Conservation (phyloP, 306 rosid genomes). For the Prunus campanulata region DNA sequence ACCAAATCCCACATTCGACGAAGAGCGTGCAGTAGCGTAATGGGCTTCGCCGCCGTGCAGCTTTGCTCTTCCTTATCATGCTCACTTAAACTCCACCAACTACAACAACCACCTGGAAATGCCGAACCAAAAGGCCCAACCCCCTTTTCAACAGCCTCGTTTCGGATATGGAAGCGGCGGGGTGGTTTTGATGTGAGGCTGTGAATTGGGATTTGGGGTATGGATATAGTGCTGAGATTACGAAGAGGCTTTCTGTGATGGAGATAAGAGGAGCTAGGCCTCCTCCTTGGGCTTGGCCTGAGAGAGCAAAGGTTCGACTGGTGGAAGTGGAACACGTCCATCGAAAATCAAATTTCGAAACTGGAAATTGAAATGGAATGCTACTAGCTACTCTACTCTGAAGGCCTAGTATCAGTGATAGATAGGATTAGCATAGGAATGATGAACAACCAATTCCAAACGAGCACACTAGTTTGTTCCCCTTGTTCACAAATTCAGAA, state of each 20-base stretch:
- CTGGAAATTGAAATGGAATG: not conserved
- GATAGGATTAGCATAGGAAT: too few species aligned
- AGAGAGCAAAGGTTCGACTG: slow-evolving; percentile 2
- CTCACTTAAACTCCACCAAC: slow-evolving; percentile 58
- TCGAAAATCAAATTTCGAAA: too few species aligned
- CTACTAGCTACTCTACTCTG: not conserved
- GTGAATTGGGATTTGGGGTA: slow-evolving; percentile 19
- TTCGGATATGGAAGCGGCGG: slow-evolving; percentile 7
- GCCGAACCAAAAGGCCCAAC: slow-evolving; percentile 12
- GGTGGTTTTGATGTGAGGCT: not conserved
- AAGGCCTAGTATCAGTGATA: too few species aligned
- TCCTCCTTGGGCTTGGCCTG: not conserved
- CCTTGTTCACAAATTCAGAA: too few species aligned
- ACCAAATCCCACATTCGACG: slow-evolving; percentile 59
- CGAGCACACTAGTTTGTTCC: too few species aligned
- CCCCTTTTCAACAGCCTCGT: slow-evolving; percentile 11
- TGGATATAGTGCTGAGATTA: not conserved
- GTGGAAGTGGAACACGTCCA: slow-evolving; percentile 14
- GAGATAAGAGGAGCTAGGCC: not conserved
- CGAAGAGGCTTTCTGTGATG: not conserved
- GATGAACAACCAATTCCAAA: too few species aligned
- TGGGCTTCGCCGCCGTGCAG: slow-evolving; percentile 28
- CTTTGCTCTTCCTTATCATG: slow-evolving; percentile 14
- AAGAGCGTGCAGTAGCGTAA: slow-evolving; percentile 38
- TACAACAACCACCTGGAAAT: slow-evolving; percentile 35